A percentile compares a stretch with the other conserved stretches of the same genome.
Evolutionary conservation across 2,329 filamentous ascomycete species (phyloP).

Genomic region (Cadophora sp.): DNA sequence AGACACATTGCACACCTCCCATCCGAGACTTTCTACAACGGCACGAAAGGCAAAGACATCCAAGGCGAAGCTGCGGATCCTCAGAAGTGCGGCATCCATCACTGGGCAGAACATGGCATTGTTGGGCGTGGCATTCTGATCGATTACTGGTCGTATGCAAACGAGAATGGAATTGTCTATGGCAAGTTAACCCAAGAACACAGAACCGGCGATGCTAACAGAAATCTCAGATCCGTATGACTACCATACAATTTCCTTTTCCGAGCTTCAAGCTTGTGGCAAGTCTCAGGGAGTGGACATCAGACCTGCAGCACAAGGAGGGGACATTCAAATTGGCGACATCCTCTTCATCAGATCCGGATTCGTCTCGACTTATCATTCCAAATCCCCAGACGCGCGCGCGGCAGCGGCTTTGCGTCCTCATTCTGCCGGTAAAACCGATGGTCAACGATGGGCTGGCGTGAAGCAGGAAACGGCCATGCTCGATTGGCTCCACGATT

Average conservation of each 20-base stretch:
- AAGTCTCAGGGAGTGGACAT: slow-evolving; percentile 44
- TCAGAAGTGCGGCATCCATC: slow-evolving; percentile 43
- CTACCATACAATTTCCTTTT: slow-evolving; percentile 39
- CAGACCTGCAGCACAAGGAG: slow-evolving; percentile 51
- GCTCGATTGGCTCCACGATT: slow-evolving; percentile 51
- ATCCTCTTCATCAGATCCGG: slow-evolving; percentile 58
- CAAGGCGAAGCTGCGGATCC: slow-evolving; percentile 35
- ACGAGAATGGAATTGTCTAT: slow-evolving; percentile 49
- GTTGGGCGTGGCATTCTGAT: slow-evolving; percentile 61
- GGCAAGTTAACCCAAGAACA: slow-evolving; percentile 22
- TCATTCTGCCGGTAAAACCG: slow-evolving; percentile 47
- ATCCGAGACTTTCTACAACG: slow-evolving; percentile 41
- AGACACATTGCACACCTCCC: slow-evolving; percentile 49
- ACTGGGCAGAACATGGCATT: slow-evolving; percentile 53
- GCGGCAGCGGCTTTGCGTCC: slow-evolving; percentile 48
- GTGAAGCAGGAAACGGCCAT: slow-evolving; percentile 54
- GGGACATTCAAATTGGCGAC: slow-evolving; percentile 58
- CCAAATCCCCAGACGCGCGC: slow-evolving; percentile 48
- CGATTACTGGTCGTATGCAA: slow-evolving; percentile 56
- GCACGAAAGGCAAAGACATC: slow-evolving; percentile 40
- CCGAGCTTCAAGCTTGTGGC: slow-evolving; percentile 40
- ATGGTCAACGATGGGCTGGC: slow-evolving; percentile 51
- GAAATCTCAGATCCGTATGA: slow-evolving; percentile 41
- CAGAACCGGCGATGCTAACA: background rate
- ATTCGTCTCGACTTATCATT: slow-evolving; percentile 49